These are phyloP conservation scores for Flaveria trinervia DNA, from an alignment of 129 eudicot genomes.

Conservation along the genomic window DNA sequence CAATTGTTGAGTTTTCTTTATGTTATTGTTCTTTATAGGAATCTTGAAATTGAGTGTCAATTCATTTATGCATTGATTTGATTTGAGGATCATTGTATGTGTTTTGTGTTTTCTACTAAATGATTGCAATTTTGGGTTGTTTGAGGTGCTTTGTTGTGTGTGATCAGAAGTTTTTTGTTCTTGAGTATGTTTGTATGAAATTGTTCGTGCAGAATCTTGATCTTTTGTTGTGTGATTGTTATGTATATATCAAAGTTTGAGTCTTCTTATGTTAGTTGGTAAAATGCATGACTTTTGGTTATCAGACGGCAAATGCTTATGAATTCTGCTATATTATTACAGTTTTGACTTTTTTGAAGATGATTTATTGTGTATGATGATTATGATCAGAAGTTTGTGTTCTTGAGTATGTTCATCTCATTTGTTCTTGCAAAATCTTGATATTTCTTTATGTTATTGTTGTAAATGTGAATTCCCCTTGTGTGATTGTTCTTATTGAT, in stretches of 20 bases:
- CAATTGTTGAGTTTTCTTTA: background rate
- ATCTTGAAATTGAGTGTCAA: too few species aligned
- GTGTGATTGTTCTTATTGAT: constrained; percentile 6
- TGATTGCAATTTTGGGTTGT: background rate
- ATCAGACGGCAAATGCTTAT: background rate
- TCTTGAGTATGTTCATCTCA: background rate
- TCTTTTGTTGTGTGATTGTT: too few species aligned
- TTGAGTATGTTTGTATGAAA: too few species aligned
- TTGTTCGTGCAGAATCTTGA: background rate
- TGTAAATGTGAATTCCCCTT: background rate
- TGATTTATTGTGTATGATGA: background rate
- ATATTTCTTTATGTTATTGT: background rate
- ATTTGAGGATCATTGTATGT: too few species aligned
- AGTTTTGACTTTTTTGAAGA: background rate
- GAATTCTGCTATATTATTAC: background rate
- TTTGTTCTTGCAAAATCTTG: constrained; percentile 3
- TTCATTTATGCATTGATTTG: too few species aligned
- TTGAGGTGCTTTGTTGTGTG: too few species aligned
- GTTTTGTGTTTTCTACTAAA: background rate
- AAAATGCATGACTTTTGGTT: too few species aligned
- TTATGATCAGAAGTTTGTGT: background rate
- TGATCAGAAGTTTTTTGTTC: too few species aligned
- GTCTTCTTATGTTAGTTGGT: background rate
- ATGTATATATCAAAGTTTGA: background rate
- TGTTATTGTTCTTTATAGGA: background rate